phyloP scores from a whole-genome alignment of 305 asterid species.

The Rubia peregrina region DNA sequence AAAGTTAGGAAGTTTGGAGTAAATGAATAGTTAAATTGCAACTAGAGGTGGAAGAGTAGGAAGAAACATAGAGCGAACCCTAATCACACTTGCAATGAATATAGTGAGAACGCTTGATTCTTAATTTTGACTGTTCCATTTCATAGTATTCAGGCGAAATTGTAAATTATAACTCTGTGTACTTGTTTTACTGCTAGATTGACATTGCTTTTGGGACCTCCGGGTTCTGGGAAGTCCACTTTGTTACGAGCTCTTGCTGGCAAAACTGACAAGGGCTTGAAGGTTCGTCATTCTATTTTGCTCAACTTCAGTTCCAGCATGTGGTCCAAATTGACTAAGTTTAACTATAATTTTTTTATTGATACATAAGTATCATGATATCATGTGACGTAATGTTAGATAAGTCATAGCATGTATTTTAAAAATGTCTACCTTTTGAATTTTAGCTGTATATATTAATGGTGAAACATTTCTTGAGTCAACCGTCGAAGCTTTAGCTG shows the following conservation, averaged over 20 bases:
- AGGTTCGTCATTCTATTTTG: slow-evolving; percentile 31
- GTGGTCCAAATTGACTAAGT: too few species aligned
- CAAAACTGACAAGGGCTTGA: slow-evolving; percentile 43
- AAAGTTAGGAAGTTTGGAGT: too few species aligned
- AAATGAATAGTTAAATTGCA: too few species aligned
- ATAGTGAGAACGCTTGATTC: too few species aligned
- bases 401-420: too few species aligned
- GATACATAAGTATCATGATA: too few species aligned
- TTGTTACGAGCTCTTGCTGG: slow-evolving; percentile 59
- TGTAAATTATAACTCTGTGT: not conserved
- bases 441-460: not conserved
- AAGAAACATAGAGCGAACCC: too few species aligned
- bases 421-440: too few species aligned
- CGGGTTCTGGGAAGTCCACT: slow-evolving; percentile 68
- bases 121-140: not conserved
- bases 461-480: not conserved
- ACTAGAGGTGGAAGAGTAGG: too few species aligned
- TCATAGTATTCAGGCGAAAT: not conserved
- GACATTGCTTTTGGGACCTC: slow-evolving; percentile 69
- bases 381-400: too few species aligned
- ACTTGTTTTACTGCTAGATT: slow-evolving; percentile 32
- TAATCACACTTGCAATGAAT: too few species aligned
- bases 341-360: not conserved
- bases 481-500: too few species aligned
- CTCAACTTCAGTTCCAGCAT: not conserved